Evolutionary conservation across 2,329 filamentous ascomycete species (phyloP), one percentile per base, ranked within the genome.

Genomic region (Clarireedia sp.): DNA sequence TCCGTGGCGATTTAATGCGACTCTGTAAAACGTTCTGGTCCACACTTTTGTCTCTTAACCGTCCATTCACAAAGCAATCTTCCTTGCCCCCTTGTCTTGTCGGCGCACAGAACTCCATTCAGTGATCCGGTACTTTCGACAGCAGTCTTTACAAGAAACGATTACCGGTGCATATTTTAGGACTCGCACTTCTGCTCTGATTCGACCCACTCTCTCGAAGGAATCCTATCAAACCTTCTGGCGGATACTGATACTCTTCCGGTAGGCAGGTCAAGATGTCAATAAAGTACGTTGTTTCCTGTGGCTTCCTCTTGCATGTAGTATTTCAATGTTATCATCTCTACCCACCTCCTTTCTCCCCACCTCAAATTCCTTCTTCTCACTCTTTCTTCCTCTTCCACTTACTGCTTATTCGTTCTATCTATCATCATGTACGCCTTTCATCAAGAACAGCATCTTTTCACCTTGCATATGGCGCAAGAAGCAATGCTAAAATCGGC

Each of bases 391-490:
- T 37, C 24, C 26, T 10, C 5, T 44, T 12, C 23, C 36, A 33
- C 19, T 37, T 44, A 17, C 23, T n/a, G 37, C 38, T n/a, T 12
- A 12, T 37, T 47, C 50, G 26, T 49, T 33, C 21, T 14, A 46
- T 38, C 50, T 36, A 24, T 58, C 46, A 54, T 49, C 56, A 68
- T 68, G 66, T 67, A 66, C 63, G 59, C 63, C 55, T 64, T 63
- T 52, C 63, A 65, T 50, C 66, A 66, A 62, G 64, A 68, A 51
- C 64, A 64, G 46, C 65, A 66, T 59, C 56, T 58, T 54, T 65
- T 60, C 58, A 60, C 66, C 19, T 51, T 68, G 45, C 62, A 61
- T n/a, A 55, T 63, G 33, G 60, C 62, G 19, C 60, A 66, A 43
- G 57, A 64, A 54, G 50, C 57, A 54, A 59, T 62, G 59, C 65